These are phyloP conservation scores for Fusarium udum DNA, from an alignment of 2,329 filamentous ascomycete genomes.

Conservation along the genomic window DNA sequence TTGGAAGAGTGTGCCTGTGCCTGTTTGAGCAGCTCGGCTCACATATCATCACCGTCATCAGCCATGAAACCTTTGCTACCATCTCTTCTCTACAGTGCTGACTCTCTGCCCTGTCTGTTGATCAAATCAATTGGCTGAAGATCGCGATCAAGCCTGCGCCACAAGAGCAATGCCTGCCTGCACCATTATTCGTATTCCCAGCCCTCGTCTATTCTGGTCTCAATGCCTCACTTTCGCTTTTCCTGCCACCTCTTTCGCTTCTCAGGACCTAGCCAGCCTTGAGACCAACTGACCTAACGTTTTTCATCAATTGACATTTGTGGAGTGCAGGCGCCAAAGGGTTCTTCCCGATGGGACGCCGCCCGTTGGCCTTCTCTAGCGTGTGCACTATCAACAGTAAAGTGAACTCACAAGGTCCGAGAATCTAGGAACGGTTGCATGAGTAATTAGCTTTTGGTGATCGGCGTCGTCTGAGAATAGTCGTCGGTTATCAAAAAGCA, in stretches of 20 bases:
- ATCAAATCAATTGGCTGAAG: constrained; percentile 14
- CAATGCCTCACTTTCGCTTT: constrained; percentile 26
- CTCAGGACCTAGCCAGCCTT: constrained; percentile 15
- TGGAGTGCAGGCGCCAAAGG: constrained; percentile 41
- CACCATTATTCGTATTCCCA: constrained; percentile 15
- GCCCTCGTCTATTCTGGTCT: constrained; percentile 8
- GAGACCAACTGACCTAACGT: constrained; percentile 9
- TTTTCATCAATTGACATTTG: constrained; percentile 34
- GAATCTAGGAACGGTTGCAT: constrained; percentile 10
- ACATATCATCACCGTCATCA: constrained; percentile 22
- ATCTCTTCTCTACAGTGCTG: constrained; percentile 4
- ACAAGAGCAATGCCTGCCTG: constrained; percentile 16
- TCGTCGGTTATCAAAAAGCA: neutral
- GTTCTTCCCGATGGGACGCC: constrained; percentile 44
- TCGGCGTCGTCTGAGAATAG: constrained; percentile 14
- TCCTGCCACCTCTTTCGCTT: constrained; percentile 26
- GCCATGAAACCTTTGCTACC: neutral
- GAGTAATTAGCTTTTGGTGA: constrained; percentile 22
- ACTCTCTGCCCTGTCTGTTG: neutral
- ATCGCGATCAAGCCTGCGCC: constrained; percentile 19
- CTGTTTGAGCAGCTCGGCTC: constrained; percentile 14
- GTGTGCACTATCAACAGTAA: constrained; percentile 24
- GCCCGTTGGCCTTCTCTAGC: constrained; percentile 26
- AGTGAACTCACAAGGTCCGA: constrained; percentile 11
- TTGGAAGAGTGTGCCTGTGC: neutral